Base-by-base conservation (phyloP, 805 yeast species). In the Myxozyma neglecta region DNA sequence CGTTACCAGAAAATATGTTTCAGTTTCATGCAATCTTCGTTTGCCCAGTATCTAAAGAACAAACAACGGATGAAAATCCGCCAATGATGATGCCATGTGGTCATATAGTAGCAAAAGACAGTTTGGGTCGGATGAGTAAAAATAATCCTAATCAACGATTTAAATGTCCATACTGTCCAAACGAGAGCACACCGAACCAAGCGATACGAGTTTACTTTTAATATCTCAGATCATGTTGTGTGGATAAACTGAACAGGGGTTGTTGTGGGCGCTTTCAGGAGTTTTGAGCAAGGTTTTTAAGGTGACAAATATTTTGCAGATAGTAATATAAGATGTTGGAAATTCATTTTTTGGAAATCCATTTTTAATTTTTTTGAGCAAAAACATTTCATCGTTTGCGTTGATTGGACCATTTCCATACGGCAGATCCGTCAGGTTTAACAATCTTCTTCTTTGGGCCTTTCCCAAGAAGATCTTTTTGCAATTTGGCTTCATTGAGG, bases 381-480 rank as follows among this genome's bases (percentile, higher is more conserved):
- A 42, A 42, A 13, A 47, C 13, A 57, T 65, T 75, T 42, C 18
- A 42, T 32, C 73, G 68, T 70, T 76, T 76, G 20, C 80, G 67
- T 48, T 75, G 78, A 68, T 83, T 87, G 73, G 87, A 89, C 96
- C 97, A 93, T 76, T 90, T 90, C 77, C 83, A 94, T 1, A 81
- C 79, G 0, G 83, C 82, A 59, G 82, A 81, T 3, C 98, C 98
- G 39, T 83, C 81, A 14, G 80, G 77, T 59, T 81, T 87, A 2
- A 81, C 79, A 5, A 87, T 73, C 77, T 91, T 91, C 81, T 87
- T 88, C 76, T 89, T 89, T 63, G 85, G 84, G 0, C 98, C 98
- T 67, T 86, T 88, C 73, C 90, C 90, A 96, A 93, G 90, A 58
- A 91, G 81, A 71, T 92, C 96, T 64, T 88, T 84, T 70, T 91